Evolutionary conservation across 257 asterid genomes (phyloP), one percentile per base, ranked within the genome.

Genomic region (Solanum acaule): DNA sequence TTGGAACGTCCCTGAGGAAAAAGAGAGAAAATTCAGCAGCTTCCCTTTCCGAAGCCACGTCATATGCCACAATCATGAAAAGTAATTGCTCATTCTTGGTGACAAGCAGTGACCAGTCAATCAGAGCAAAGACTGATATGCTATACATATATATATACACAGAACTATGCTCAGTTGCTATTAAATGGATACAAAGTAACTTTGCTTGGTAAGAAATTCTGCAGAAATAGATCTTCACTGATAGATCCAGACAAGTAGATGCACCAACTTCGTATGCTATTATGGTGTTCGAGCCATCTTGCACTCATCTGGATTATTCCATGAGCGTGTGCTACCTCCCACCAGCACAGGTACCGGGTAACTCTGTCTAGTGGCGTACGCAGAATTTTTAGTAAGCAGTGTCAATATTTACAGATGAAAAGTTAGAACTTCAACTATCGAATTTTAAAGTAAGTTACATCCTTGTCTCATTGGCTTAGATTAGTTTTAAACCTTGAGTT

Each of bases 1-100:
- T 93, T 93, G 82, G 96, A 90, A 87, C 91, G 94, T 44, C 97
- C 98, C 99, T 96, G 96, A 83, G 81, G 89, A 84, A 76, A 89
- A 86, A 25, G 89, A 83, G 65, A 0, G 68, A 78, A 42, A 33
- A 87, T 89, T 91, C 71, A 79, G 73, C 65, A 37, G 72, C 85
- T 86, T 59, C 89, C 86, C 61, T 73, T 82, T 86, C 10, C 70
- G 15, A 46, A 49, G 42, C 85, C 85, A 46, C 27, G 6, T 46
- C 15, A 29, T 44, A 81, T 25, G 68, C 29, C 67, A 82, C 70
- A 31, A 49, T 49, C 29, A 46, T 11, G 70, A 52, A 49, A 81
- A 82, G 34, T 29, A 49, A 77, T 77, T 40, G 61, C 59, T 40
- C 61, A 77, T 38, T 77, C 61, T 77, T 77, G 34, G 59, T 77